A percentile compares a stretch with the other conserved stretches of the same genome.
Evolutionary conservation across 139 green algal species (phyloP).

Genomic region (Desmodesmus armatus): DNA sequence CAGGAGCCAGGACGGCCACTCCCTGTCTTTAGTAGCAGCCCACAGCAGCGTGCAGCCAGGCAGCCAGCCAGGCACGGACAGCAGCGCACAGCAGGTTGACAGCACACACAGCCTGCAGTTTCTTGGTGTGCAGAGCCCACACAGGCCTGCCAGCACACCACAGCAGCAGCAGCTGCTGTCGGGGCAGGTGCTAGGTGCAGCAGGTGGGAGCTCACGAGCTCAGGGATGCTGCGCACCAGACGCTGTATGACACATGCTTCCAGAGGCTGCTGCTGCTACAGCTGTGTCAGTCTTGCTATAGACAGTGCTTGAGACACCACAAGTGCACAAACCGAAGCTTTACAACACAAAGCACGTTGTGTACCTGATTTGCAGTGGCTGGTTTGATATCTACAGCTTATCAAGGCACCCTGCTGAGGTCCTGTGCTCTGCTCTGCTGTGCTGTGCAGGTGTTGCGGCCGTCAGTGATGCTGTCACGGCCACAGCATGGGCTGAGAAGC

Average conservation of each 20-base stretch:
- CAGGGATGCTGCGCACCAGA: neutral
- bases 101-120: neutral
- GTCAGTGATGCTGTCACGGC: conserved; percentile 28
- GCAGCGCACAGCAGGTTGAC: no score
- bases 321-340: no score
- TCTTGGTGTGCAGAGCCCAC: no score
- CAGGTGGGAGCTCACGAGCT: neutral
- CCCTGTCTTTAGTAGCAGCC: conserved; percentile 18
- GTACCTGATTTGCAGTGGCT: no score
- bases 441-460: conserved; percentile 13
- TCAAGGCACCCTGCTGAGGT: neutral
- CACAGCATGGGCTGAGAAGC: conserved; percentile 40
- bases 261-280: neutral
- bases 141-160: neutral
- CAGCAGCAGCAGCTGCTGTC: conserved; percentile 11
- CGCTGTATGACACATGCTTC: neutral
- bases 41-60: no score
- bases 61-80: no score
- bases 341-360: no score
- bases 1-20: conserved; percentile 8
- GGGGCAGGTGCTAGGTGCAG: conserved; percentile 7
- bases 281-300: neutral
- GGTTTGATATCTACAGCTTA: no score
- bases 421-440: neutral
- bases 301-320: no score